phyloP scores from a whole-genome alignment of 371 early-diverging fungal species.

The Capillidium rhysosporum region DNA sequence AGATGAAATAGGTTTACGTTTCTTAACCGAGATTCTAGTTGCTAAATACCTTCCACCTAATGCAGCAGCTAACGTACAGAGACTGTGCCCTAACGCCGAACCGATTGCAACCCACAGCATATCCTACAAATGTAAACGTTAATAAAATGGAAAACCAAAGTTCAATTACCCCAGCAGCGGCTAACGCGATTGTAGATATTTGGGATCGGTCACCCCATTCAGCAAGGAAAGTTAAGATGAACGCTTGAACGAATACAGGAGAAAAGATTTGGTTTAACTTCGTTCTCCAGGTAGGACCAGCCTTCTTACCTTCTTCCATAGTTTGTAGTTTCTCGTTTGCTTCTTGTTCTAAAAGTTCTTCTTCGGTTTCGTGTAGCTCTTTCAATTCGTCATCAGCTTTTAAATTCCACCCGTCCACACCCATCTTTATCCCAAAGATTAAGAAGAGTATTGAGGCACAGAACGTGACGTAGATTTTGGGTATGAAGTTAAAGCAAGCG shows the following conservation, averaged over 20 bases:
- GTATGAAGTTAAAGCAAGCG: conserved; percentile 65
- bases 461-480: conserved; percentile 62
- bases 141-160: conserved; percentile 1
- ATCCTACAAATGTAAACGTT: conserved; percentile 24
- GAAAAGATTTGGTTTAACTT: conserved; percentile 31
- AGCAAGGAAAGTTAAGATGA: conserved; percentile 84
- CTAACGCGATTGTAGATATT: conserved; percentile 81
- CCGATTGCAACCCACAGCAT: conserved; percentile 72
- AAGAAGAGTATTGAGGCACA: conserved; percentile 67
- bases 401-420: conserved; percentile 72
- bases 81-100: conserved; percentile 65
- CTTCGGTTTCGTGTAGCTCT: conserved; percentile 25
- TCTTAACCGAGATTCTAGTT: conserved; percentile 72
- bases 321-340: conserved; percentile 33
- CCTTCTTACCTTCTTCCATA: conserved; percentile 14
- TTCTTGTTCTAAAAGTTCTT: conserved; percentile 31
- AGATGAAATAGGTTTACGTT: conserved; percentile 26
- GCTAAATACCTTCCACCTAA: conserved; percentile 86
- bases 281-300: conserved; percentile 12
- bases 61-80: conserved; percentile 82
- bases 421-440: conserved; percentile 77
- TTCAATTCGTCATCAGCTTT: conserved; percentile 55
- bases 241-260: conserved; percentile 85
- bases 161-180: conserved; percentile 59
- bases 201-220: conserved; percentile 97